Evolutionary conservation across 1,284 basidiomycete genomes (phyloP).

Genomic region (Ustilago nuda): DNA sequence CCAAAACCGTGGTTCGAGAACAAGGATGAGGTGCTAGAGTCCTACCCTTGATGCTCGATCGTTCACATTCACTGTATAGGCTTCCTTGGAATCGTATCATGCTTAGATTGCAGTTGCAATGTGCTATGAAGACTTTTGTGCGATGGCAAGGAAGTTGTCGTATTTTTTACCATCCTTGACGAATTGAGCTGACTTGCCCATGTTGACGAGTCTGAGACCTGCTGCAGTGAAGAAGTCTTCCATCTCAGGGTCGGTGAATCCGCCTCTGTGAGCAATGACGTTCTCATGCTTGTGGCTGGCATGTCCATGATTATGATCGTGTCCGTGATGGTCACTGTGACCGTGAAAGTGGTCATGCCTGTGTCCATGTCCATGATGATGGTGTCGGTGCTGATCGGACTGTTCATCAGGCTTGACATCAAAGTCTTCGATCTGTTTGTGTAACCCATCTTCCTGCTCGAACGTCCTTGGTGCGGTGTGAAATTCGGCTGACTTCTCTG

Average conservation of each 20-base stretch:
- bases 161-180: conserved; percentile 33
- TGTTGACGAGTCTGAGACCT: conserved; percentile 33
- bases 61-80: not conserved
- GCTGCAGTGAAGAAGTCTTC: conserved; percentile 39
- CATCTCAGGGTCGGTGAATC: conserved; percentile 40
- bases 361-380: conserved; percentile 10
- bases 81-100: not conserved
- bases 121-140: conserved; percentile 23
- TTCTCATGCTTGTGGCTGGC: conserved; percentile 25
- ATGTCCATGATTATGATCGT: conserved; percentile 20
- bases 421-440: conserved; percentile 28
- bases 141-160: conserved; percentile 48
- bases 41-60: conserved; percentile 25
- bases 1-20: conserved; percentile 40
- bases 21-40: conserved; percentile 36
- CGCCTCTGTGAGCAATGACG: conserved; percentile 48
- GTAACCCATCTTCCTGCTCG: conserved; percentile 21
- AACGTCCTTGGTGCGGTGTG: conserved; percentile 20
- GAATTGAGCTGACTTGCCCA: conserved; percentile 40
- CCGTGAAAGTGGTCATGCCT: not conserved
- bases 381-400: not conserved
- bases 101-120: not conserved
- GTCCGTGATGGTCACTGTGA: conserved; percentile 12
- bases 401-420: conserved; percentile 6
- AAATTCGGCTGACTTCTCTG: conserved; percentile 21